A percentile compares a stretch with the other conserved stretches of the same genome.
Evolutionary conservation across 202 grass and related monocot genomes (phyloP).

Genomic region (Tripidium arundinaceum): DNA sequence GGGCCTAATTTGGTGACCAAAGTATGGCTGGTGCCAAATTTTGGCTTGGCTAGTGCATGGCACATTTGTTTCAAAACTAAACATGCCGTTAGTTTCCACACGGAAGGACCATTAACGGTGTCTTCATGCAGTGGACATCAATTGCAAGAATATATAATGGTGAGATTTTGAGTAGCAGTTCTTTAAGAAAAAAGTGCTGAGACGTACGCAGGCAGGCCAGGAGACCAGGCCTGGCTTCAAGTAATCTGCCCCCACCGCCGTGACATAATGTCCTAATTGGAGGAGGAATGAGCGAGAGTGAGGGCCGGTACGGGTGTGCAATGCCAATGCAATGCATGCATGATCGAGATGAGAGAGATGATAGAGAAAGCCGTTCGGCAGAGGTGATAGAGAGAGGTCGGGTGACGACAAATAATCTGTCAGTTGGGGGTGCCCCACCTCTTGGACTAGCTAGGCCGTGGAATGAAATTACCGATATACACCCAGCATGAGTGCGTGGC

Average conservation of each 20-base stretch:
- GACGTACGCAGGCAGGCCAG: neutral
- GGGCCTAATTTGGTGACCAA: neutral
- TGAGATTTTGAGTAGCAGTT: neutral
- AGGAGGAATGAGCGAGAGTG: neutral
- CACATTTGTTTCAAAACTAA: too few relatives aligned
- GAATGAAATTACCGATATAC: neutral
- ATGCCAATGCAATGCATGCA: neutral
- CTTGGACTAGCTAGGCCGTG: neutral
- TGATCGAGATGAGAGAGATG: neutral
- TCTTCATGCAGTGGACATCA: neutral
- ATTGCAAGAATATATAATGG: neutral
- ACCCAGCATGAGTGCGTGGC: too few relatives aligned
- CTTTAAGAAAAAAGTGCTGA: neutral
- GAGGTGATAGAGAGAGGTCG: neutral
- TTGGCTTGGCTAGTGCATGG: too few relatives aligned
- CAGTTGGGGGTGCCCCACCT: neutral
- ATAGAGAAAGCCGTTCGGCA: neutral
- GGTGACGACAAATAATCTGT: constrained; percentile 27
- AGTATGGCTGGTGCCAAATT: too few relatives aligned
- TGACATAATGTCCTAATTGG: constrained; percentile 18
- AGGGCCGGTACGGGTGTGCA: neutral
- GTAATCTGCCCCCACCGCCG: constrained; percentile 7
- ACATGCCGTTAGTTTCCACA: too few relatives aligned
- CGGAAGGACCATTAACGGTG: neutral
- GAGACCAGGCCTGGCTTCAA: constrained; percentile 8